Percentiles rank a stretch among this genome's conserved stretches.
Evolutionary conservation across 2,329 filamentous ascomycete species (phyloP).

Genomic region (Aspergillus neoniger): DNA sequence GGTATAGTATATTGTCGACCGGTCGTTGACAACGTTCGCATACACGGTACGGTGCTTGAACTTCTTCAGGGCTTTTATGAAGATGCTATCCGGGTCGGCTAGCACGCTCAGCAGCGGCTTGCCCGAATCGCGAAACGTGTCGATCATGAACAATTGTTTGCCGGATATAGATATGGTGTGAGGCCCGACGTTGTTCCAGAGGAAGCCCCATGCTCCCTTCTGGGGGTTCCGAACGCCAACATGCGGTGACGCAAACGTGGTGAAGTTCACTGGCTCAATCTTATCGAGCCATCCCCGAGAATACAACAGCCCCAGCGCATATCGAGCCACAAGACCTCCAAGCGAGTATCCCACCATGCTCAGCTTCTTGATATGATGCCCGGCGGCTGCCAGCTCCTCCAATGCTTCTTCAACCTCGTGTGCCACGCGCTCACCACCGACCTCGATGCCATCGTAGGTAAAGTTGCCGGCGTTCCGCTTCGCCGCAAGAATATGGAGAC

Average conservation of each 20-base stretch:
- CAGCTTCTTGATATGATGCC: constrained; percentile 74
- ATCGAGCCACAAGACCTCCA: constrained; percentile 82
- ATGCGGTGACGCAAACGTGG: constrained; percentile 85
- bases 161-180: constrained; percentile 80
- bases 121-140: constrained; percentile 80
- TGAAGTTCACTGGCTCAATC: constrained; percentile 88
- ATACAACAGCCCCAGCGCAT: constrained; percentile 80
- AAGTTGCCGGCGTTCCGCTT: constrained; percentile 60
- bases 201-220: constrained; percentile 64
- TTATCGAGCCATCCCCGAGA: constrained; percentile 77
- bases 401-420: constrained; percentile 64
- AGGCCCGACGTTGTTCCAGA: constrained; percentile 83
- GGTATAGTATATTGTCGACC: constrained; percentile 79
- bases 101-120: constrained; percentile 77
- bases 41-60: constrained; percentile 81
- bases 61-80: constrained; percentile 73
- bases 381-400: constrained; percentile 56
- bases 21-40: constrained; percentile 83
- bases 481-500: constrained; percentile 58
- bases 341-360: constrained; percentile 89
- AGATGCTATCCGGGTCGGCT: constrained; percentile 80
- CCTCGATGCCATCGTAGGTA: constrained; percentile 68
- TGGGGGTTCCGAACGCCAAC: constrained; percentile 73
- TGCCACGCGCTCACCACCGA: constrained; percentile 67
- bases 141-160: constrained; percentile 82